phyloP scores from a whole-genome alignment of 2,329 filamentous ascomycete genomes.

The Sclerotinia borealis region DNA sequence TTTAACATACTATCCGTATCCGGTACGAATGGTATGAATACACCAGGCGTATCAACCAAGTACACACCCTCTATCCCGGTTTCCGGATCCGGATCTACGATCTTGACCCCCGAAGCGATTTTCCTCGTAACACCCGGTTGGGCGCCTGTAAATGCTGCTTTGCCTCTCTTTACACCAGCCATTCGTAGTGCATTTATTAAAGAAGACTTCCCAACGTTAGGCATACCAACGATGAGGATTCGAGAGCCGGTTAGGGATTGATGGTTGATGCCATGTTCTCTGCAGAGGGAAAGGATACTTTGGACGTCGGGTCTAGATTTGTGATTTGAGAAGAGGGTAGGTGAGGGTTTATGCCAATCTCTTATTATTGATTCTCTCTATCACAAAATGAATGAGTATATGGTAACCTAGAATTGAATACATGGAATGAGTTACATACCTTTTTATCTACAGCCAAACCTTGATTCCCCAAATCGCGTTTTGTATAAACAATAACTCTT shows the following conservation, averaged over 20 bases:
- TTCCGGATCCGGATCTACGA: conserved; percentile 51
- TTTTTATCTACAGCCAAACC: conserved; percentile 36
- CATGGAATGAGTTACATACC: conserved; percentile 30
- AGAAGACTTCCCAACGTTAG: conserved; percentile 93
- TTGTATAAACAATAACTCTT: conserved; percentile 85
- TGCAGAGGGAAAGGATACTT: conserved; percentile 42
- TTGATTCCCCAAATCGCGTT: conserved; percentile 64
- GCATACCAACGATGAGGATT: conserved; percentile 90
- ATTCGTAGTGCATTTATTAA: conserved; percentile 81
- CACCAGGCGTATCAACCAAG: conserved; percentile 85
- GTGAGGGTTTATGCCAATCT: conserved; percentile 47
- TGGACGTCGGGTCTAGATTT: conserved; percentile 40
- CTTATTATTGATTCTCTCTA: conserved; percentile 46
- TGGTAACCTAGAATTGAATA: background rate
- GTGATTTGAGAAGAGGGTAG: conserved; percentile 47
- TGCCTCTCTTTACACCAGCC: conserved; percentile 56
- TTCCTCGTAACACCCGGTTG: conserved; percentile 88
- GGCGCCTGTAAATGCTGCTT: conserved; percentile 75
- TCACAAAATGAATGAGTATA: background rate
- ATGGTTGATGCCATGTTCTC: conserved; percentile 41
- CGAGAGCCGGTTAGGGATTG: conserved; percentile 73
- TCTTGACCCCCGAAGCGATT: conserved; percentile 75
- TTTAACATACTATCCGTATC: conserved; percentile 89
- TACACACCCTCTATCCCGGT: conserved; percentile 53
- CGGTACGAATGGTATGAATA: conserved; percentile 88